Percentiles rank a stretch among this genome's conserved stretches.
These are phyloP conservation scores for Nemania sp. DNA, from an alignment of 2,329 filamentous ascomycete species.

Conservation along the genomic window DNA sequence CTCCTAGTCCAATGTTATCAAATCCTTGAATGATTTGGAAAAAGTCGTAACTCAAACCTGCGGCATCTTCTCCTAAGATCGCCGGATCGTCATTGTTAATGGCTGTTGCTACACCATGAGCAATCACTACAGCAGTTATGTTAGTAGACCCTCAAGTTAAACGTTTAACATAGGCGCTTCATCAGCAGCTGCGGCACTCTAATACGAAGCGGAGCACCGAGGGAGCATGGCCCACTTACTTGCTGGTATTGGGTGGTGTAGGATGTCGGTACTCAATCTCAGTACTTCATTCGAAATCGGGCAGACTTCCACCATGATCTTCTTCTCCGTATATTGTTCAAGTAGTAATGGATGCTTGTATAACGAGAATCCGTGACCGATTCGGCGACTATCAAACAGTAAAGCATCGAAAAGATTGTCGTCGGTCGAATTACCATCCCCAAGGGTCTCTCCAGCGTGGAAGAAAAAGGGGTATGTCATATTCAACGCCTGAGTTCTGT, in stretches of 20 bases:
- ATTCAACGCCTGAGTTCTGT: conserved; percentile 67
- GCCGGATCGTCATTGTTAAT: conserved; percentile 76
- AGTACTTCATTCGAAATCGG: conserved; percentile 75
- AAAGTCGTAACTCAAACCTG: conserved; percentile 75
- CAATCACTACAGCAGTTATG: conserved; percentile 56
- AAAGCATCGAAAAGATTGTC: conserved; percentile 77
- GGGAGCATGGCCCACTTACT: conserved; percentile 30
- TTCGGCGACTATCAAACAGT: conserved; percentile 72
- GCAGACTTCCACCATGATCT: conserved; percentile 74
- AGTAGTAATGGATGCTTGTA: conserved; percentile 77
- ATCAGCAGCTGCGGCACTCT: neutral
- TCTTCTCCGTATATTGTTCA: conserved; percentile 74
- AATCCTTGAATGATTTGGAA: conserved; percentile 76
- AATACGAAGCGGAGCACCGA: neutral
- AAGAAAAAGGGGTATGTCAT: conserved; percentile 76
- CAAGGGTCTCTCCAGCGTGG: conserved; percentile 75
- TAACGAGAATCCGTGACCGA: conserved; percentile 74
- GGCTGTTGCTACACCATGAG: conserved; percentile 72
- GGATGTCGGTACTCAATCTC: conserved; percentile 69
- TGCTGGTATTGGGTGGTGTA: conserved; percentile 72
- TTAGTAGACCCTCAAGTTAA: conserved; percentile 11
- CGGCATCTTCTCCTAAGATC: conserved; percentile 70
- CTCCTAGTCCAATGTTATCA: conserved; percentile 70
- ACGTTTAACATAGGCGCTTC: neutral
- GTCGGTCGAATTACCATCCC: conserved; percentile 70